phyloP scores from a whole-genome alignment of 148 eudicot species.

The Chenopodium formosanum region DNA sequence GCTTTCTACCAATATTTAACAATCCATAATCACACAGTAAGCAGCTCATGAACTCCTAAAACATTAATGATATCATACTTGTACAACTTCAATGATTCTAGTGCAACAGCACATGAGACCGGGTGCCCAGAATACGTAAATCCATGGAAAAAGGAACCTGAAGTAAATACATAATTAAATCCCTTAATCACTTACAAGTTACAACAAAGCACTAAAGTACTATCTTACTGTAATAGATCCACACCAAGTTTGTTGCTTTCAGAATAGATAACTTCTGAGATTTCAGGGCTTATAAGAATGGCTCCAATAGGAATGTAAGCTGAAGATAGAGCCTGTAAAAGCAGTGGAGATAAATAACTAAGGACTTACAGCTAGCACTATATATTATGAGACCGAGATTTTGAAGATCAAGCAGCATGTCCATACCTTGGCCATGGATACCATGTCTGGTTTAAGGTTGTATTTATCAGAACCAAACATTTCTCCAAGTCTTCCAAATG shows the following conservation, averaged over 20 bases:
- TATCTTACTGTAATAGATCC: neutral
- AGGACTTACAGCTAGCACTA: neutral
- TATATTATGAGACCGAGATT: neutral
- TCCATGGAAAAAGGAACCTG: constrained; percentile 83
- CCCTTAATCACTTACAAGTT: neutral
- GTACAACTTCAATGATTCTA: constrained; percentile 80
- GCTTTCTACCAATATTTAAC: neutral
- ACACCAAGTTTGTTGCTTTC: constrained; percentile 91
- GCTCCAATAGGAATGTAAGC: constrained; percentile 96
- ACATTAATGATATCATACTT: constrained; percentile 47
- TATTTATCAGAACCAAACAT: constrained; percentile 90
- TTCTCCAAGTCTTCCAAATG: constrained; percentile 92
- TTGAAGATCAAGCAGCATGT: neutral
- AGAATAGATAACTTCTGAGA: constrained; percentile 75
- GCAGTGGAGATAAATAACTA: constrained; percentile 1
- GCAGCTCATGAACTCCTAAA: neutral
- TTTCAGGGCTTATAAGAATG: constrained; percentile 76
- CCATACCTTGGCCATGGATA: constrained; percentile 77
- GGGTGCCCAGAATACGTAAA: constrained; percentile 96
- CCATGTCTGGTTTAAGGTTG: constrained; percentile 89
- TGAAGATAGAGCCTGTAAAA: constrained; percentile 78
- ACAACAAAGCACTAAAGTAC: too few species aligned
- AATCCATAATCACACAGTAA: neutral
- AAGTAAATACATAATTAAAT: neutral
- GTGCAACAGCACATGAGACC: constrained; percentile 89